Conservation (phyloP, 129 eudicot genomes). For the Kitagawia praeruptora region DNA sequence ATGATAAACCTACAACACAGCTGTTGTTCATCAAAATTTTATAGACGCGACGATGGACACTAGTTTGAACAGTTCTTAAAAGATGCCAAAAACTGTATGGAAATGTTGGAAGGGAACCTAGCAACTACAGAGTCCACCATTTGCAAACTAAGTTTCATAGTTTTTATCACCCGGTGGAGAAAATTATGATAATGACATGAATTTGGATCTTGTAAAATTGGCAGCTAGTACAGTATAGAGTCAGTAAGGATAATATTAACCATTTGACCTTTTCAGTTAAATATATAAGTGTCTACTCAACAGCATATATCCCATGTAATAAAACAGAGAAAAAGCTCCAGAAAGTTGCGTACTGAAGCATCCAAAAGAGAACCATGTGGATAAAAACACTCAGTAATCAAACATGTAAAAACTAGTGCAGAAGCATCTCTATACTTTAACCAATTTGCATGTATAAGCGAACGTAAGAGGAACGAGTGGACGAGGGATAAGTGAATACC, state of each 20-base stretch:
- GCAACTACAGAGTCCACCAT: conserved; percentile 32
- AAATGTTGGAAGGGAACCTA: conserved; percentile 36
- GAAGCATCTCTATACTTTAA: conserved; percentile 11
- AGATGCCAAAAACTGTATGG: conserved; percentile 41
- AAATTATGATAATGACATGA: conserved; percentile 16
- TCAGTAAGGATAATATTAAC: neutral
- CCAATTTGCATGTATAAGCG: conserved; percentile 14
- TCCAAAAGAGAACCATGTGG: neutral
- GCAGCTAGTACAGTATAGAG: conserved; percentile 10
- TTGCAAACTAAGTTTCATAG: conserved; percentile 28
- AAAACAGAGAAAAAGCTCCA: conserved; percentile 2
- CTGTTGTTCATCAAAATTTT: conserved; percentile 17
- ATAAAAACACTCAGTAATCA: neutral
- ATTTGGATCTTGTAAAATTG: conserved; percentile 1
- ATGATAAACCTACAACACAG: conserved; percentile 15
- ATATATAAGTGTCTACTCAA: neutral
- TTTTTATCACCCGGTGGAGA: conserved; percentile 45
- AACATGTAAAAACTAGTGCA: neutral
- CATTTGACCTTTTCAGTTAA: conserved; percentile 4
- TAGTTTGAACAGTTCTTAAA: conserved; percentile 6
- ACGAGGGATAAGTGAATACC: conserved; percentile 4
- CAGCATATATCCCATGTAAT: neutral
- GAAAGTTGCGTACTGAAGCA: neutral
- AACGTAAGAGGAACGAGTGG: conserved; percentile 4
- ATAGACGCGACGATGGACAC: conserved; percentile 27